Evolutionary conservation across 129 eudicot species (phyloP).

Genomic region (Centaurea solstitialis): DNA sequence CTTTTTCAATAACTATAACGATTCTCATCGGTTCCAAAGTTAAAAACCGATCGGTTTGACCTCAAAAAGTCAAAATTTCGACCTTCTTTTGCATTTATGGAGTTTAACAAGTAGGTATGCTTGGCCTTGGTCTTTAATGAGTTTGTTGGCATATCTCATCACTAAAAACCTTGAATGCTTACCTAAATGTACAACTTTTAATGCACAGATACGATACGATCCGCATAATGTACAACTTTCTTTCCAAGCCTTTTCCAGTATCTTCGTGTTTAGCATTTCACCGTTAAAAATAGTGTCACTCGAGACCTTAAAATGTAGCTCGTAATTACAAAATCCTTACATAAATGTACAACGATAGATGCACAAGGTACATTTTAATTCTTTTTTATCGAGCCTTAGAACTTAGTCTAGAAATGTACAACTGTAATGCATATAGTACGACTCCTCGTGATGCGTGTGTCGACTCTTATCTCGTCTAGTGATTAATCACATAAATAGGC

Average conservation of each 20-base stretch:
- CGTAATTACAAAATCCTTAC: neutral
- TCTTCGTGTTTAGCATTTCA: neutral
- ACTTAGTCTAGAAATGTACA: constrained; percentile 18
- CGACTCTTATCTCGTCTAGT: constrained; percentile 47
- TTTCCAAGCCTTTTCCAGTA: neutral
- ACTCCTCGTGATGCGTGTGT: constrained; percentile 32
- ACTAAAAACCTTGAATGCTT: constrained; percentile 43
- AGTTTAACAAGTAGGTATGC: constrained; percentile 48
- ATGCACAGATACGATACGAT: constrained; percentile 13
- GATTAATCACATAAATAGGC: constrained; percentile 44
- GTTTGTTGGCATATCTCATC: constrained; percentile 64
- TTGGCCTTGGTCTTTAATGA: constrained; percentile 64
- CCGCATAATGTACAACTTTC: constrained; percentile 14
- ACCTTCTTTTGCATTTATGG: constrained; percentile 44
- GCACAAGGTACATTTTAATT: neutral
- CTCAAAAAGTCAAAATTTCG: constrained; percentile 20
- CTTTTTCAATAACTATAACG: neutral
- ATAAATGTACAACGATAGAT: constrained; percentile 1
- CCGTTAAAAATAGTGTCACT: neutral
- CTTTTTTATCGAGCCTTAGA: neutral
- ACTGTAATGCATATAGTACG: constrained; percentile 14
- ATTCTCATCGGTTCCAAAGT: constrained; percentile 15
- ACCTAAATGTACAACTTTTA: constrained; percentile 37
- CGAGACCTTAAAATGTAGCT: neutral
- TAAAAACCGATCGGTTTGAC: constrained; percentile 24